phyloP scores from a whole-genome alignment of 2,329 filamentous ascomycete species.

The Pyrenochaeta sp. region DNA sequence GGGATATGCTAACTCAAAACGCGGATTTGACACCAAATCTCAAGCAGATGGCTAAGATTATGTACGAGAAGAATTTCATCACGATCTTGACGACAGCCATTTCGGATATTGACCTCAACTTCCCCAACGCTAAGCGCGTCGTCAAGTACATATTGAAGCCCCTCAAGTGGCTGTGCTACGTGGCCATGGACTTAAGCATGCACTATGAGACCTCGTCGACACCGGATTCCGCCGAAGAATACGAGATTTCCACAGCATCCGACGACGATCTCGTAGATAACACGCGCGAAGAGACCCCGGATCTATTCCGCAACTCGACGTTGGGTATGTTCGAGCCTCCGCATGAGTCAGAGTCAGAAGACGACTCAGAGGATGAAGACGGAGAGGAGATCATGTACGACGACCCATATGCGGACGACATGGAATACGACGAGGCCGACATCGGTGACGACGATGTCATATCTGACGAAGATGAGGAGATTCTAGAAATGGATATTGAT shows the following conservation, averaged over 20 bases:
- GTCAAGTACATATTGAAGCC: slow-evolving; percentile 97
- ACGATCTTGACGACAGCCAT: slow-evolving; percentile 88
- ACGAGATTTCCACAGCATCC: slow-evolving; percentile 91
- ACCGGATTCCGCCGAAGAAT: slow-evolving; percentile 74
- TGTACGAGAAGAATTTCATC: slow-evolving; percentile 98
- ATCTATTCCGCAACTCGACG: slow-evolving; percentile 95
- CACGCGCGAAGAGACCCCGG: slow-evolving; percentile 81
- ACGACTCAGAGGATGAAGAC: slow-evolving; percentile 68
- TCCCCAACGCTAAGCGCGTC: slow-evolving; percentile 88
- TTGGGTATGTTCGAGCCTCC: slow-evolving; percentile 91
- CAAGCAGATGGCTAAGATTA: slow-evolving; percentile 86
- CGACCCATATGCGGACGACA: slow-evolving; percentile 86
- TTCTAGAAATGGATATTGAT: slow-evolving; percentile 80
- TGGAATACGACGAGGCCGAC: slow-evolving; percentile 85
- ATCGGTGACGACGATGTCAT: slow-evolving; percentile 75
- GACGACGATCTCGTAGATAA: slow-evolving; percentile 85
- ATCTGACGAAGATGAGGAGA: slow-evolving; percentile 87
- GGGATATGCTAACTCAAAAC: slow-evolving; percentile 48
- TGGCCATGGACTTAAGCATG: slow-evolving; percentile 85
- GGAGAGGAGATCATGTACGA: slow-evolving; percentile 80
- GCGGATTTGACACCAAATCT: slow-evolving; percentile 64
- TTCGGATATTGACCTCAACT: slow-evolving; percentile 94
- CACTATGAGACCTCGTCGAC: slow-evolving; percentile 75
- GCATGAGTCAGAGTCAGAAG: slow-evolving; percentile 80
- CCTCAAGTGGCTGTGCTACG: slow-evolving; percentile 84